Conservation (phyloP, 192 early-diverging fungal genomes). For the Lunasporangiospora selenospora region DNA sequence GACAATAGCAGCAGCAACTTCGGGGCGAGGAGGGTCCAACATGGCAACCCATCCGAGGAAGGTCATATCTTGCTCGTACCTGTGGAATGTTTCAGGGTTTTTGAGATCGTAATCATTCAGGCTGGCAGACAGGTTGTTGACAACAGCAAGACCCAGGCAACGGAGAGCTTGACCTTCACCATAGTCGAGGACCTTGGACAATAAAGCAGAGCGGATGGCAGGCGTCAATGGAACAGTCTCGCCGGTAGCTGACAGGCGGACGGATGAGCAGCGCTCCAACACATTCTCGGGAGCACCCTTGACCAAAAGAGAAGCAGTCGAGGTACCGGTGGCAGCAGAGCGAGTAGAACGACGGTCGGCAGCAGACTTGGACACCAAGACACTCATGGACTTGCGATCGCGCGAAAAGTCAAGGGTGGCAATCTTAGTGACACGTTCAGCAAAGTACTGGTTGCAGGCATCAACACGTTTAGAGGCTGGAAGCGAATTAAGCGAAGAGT, state of each 20-base stretch:
- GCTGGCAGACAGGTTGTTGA: conserved; percentile 69
- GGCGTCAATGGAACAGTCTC: conserved; percentile 70
- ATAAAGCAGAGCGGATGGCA: conserved; percentile 63
- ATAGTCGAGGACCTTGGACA: conserved; percentile 73
- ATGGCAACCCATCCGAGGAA: conserved; percentile 97
- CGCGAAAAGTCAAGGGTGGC: conserved; percentile 93
- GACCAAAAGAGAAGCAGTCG: conserved; percentile 69
- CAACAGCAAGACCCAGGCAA: conserved; percentile 89
- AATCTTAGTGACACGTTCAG: conserved; percentile 55
- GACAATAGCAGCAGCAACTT: conserved; percentile 82
- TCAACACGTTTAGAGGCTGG: conserved; percentile 63
- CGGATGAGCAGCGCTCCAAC: conserved; percentile 82
- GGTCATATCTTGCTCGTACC: conserved; percentile 84
- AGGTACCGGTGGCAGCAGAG: conserved; percentile 25
- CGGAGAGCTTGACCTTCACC: conserved; percentile 82
- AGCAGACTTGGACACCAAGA: conserved; percentile 63
- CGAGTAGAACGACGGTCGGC: conserved; percentile 31
- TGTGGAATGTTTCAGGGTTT: conserved; percentile 69
- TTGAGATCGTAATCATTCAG: conserved; percentile 54
- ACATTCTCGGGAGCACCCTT: conserved; percentile 97
- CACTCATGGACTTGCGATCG: conserved; percentile 98
- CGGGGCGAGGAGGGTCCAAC: conserved; percentile 97
- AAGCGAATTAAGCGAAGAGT: conserved; percentile 57
- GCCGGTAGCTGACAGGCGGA: conserved; percentile 55
- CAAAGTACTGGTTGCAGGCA: conserved; percentile 79